phyloP scores from a whole-genome alignment of 345 rosid species.

The Hirschfeldia incana region DNA sequence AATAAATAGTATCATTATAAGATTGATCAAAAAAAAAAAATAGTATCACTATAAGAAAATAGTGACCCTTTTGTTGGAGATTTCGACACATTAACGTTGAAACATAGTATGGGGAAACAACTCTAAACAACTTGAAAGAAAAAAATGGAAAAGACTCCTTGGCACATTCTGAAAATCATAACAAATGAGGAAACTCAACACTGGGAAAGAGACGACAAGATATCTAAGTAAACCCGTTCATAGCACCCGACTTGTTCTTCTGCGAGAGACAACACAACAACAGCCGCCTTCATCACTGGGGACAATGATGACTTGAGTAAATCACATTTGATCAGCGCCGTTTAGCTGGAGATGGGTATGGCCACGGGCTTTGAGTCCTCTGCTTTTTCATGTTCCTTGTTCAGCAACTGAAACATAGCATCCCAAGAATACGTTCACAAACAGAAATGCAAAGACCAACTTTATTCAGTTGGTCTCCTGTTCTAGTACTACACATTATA shows the following conservation, averaged over 20 bases:
- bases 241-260: neutral
- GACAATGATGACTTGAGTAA: slow-evolving; percentile 18
- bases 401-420: slow-evolving; percentile 59
- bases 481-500: slow-evolving; percentile 26
- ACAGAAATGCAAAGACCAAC: neutral
- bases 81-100: slow-evolving; percentile 37
- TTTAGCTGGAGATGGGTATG: slow-evolving; percentile 44
- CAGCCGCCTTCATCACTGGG: neutral
- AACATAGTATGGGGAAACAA: too few species aligned
- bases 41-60: neutral
- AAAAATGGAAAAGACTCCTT: neutral
- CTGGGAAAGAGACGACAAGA: neutral
- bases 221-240: neutral
- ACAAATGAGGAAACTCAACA: neutral
- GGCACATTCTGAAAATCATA: slow-evolving; percentile 22
- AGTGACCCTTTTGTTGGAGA: slow-evolving; percentile 10
- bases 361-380: slow-evolving; percentile 75
- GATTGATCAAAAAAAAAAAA: too few species aligned
- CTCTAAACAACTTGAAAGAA: slow-evolving; percentile 20
- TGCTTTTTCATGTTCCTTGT: slow-evolving; percentile 87
- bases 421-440: neutral
- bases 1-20: neutral
- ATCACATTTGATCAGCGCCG: slow-evolving; percentile 1
- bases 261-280: slow-evolving; percentile 16
- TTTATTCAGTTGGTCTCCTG: neutral